Evolutionary conservation across 139 green algal genomes (phyloP).

Genomic region (Pedinophyceae sp.): DNA sequence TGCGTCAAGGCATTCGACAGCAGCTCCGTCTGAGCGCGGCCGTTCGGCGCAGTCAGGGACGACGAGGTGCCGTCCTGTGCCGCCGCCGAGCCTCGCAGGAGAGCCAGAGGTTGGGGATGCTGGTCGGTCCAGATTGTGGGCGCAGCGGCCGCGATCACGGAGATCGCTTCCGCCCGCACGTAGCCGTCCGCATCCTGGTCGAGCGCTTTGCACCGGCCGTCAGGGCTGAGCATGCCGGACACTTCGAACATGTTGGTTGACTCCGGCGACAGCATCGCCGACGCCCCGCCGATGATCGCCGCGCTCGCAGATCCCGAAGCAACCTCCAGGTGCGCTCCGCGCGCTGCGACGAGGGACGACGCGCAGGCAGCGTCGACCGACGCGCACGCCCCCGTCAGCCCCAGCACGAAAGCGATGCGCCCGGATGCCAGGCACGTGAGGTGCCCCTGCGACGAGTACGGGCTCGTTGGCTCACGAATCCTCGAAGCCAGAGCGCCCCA

Average conservation of each 20-base stretch:
- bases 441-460: too few species aligned
- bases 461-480: too few species aligned
- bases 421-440: too few species aligned
- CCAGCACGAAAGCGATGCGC: not conserved
- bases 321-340: too few species aligned
- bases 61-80: conserved; percentile 37
- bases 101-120: not conserved
- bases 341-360: conserved; percentile 9
- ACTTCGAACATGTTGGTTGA: too few species aligned
- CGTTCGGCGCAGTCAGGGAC: conserved; percentile 33
- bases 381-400: not conserved
- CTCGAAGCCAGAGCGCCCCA: too few species aligned
- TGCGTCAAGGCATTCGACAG: not conserved
- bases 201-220: conserved; percentile 70
- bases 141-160: not conserved
- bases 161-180: conserved; percentile 42
- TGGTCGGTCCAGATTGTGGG: not conserved
- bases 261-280: not conserved
- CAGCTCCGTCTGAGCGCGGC: conserved; percentile 20
- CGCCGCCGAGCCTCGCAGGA: too few species aligned
- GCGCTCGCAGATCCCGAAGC: too few species aligned
- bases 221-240: too few species aligned
- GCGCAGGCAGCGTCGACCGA: conserved; percentile 16
- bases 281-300: not conserved
- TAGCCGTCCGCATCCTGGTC: conserved; percentile 64